A percentile compares a stretch with the other conserved stretches of the same genome.
Conservation (phyloP, 352 stramenopile species). For the Vaucheria bursata region DNA sequence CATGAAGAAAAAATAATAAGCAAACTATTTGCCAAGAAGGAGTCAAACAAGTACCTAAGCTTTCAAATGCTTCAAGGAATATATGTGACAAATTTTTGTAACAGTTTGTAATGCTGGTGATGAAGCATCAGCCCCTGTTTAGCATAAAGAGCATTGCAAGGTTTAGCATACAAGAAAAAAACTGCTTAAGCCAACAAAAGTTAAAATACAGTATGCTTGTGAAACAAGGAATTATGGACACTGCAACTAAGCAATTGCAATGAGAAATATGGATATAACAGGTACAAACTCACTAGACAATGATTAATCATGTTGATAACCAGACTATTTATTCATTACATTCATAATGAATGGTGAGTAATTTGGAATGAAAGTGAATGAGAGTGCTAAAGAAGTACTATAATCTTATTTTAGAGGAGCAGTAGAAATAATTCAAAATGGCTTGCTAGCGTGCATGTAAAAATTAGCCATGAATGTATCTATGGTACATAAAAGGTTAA, state of each 20-base stretch:
- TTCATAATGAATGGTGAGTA: neutral
- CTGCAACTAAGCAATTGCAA: neutral
- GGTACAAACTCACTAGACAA: neutral
- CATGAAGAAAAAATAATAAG: conserved; percentile 21
- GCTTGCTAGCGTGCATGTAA: neutral
- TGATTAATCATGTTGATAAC: neutral
- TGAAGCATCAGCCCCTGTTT: neutral
- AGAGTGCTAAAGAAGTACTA: neutral
- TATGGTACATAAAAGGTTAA: neutral
- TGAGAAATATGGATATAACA: neutral
- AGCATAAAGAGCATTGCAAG: neutral
- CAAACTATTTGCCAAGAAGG: neutral
- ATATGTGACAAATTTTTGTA: neutral
- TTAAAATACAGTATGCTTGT: conserved; percentile 3
- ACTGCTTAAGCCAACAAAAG: conserved; percentile 2
- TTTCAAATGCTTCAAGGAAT: neutral
- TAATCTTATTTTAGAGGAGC: neutral
- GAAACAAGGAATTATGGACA: neutral
- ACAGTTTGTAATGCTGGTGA: neutral
- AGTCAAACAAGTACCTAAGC: neutral
- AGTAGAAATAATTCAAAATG: neutral
- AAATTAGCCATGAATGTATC: neutral
- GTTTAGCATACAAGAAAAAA: neutral
- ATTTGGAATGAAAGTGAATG: neutral
- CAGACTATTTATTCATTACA: neutral